Conservation (phyloP, 805 yeast species). For the Phaffomyces thermotolerans region DNA sequence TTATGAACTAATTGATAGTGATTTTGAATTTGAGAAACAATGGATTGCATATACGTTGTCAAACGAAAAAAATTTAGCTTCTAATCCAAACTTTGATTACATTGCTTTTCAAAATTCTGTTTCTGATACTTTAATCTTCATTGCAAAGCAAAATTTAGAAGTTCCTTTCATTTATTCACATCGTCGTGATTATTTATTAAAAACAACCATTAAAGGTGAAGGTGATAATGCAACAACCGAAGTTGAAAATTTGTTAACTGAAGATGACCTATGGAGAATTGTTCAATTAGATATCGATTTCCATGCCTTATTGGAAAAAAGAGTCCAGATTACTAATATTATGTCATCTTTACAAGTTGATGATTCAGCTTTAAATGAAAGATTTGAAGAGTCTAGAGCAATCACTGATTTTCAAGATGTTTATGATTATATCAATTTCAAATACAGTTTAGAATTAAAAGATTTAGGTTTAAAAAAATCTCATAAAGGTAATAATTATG, state of each 20-base stretch:
- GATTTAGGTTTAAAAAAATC: constrained; percentile 25
- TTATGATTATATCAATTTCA: constrained; percentile 74
- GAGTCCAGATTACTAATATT: constrained; percentile 51
- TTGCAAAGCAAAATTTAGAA: constrained; percentile 74
- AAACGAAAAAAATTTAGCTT: constrained; percentile 41
- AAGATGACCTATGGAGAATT: constrained; percentile 90
- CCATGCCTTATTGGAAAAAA: constrained; percentile 75
- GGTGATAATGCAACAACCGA: constrained; percentile 34
- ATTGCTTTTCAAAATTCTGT: constrained; percentile 62
- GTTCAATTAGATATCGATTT: constrained; percentile 81
- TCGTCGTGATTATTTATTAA: constrained; percentile 79
- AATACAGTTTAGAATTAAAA: constrained; percentile 39
- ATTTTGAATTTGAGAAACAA: constrained; percentile 60
- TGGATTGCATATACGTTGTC: constrained; percentile 73
- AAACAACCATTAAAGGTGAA: constrained; percentile 42
- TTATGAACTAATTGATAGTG: constrained; percentile 63
- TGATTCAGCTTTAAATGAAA: constrained; percentile 53
- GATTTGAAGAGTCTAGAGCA: constrained; percentile 47
- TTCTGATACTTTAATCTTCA: constrained; percentile 58
- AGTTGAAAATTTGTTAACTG: constrained; percentile 45
- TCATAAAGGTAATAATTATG: constrained; percentile 49
- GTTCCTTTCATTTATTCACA: constrained; percentile 95
- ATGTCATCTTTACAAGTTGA: constrained; percentile 42
- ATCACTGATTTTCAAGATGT: constrained; percentile 83
- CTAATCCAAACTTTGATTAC: constrained; percentile 27